Evolutionary conservation across 495 filamentous ascomycete genomes (phyloP).

Genomic region (Xylaria intraflava): DNA sequence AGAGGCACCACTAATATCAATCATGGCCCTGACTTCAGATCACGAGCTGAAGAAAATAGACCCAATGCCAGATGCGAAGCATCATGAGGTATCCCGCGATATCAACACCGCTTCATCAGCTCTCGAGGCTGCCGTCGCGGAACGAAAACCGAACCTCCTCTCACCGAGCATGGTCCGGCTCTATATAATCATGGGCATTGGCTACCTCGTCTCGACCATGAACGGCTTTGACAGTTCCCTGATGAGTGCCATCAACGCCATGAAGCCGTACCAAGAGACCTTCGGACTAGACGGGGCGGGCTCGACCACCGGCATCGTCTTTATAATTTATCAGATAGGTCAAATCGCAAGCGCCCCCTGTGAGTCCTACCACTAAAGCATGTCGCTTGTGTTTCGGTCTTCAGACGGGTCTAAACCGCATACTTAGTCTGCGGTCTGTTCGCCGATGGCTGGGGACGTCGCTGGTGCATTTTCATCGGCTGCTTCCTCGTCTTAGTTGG

Average conservation of each 20-base stretch:
- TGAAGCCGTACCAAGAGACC: conserved; percentile 36
- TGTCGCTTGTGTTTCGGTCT: background rate
- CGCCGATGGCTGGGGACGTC: conserved; percentile 39
- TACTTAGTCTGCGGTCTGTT: conserved; percentile 25
- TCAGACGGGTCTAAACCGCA: background rate
- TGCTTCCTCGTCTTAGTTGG: conserved; percentile 48
- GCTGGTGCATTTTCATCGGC: conserved; percentile 51
- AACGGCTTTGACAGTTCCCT: conserved; percentile 41
- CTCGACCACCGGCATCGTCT: conserved; percentile 24
- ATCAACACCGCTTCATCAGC: conserved; percentile 29
- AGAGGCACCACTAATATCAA: conserved; percentile 28
- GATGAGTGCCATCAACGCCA: conserved; percentile 40
- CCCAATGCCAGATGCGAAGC: conserved; percentile 6
- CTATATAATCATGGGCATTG: conserved; percentile 36
- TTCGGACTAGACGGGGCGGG: conserved; percentile 34
- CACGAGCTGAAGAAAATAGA: background rate
- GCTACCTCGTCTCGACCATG: conserved; percentile 43
- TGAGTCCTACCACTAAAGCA: background rate
- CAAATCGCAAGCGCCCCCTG: conserved; percentile 39
- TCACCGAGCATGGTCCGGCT: conserved; percentile 45
- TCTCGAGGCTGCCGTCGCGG: conserved; percentile 34
- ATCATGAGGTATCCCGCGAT: conserved; percentile 2
- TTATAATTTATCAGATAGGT: conserved; percentile 41
- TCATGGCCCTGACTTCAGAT: conserved; percentile 22
- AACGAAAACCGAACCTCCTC: conserved; percentile 36